Base-by-base conservation (phyloP, 345 rosid genomes). In the Mallotus nudiflorus region DNA sequence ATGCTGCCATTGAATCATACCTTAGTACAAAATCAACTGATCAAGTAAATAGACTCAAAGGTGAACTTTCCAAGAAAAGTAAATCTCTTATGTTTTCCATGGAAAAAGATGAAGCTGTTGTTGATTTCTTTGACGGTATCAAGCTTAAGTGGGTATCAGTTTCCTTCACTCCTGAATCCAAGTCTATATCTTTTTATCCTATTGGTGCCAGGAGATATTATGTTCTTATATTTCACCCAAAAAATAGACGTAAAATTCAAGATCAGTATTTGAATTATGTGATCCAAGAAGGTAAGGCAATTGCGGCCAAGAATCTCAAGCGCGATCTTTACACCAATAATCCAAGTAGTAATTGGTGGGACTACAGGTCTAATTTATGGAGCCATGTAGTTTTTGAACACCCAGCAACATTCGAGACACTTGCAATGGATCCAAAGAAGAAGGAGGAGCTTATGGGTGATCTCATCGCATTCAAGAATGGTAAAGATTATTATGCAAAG, bases 41-140 rank as follows among this genome's bases (percentile, higher is more conserved):
- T 33, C 37, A 33, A 33, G 37, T 33, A 33, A 2, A 3, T 33
- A 33, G 8, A 28, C 60, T 66, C 19, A 66, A 37, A 20, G 70
- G 60, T 22, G 64, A 54, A n/a, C 39, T 46, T 28, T 19, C 22
- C 25, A 57, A 44, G 15, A 53, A 42, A 1, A 66, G 24, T 20
- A 20, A 35, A 16, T 66, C 70, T 66, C n/a, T 66, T 1, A 3
- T 66, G 16, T 60, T 66, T 39, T 24, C 20, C 28, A 50, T 73
- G 59, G 67, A 68, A 0, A 73, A 62, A 1, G 1, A 62, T 35
- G 78, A 68, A 22, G 72, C 50, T 40, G 40, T 63, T 18, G 18
- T 54, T 22, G 62, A 52, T 24, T 48, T 13, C 5, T 73, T 65
- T 18, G 1, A 37, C 1, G 70, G 76, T 31, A 52, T 57, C 1